Percentiles rank a stretch among this genome's conserved stretches.
These are phyloP conservation scores for Phlyctochytrium arcticum DNA, from an alignment of 192 early-diverging fungal species.

Conservation along the genomic window DNA sequence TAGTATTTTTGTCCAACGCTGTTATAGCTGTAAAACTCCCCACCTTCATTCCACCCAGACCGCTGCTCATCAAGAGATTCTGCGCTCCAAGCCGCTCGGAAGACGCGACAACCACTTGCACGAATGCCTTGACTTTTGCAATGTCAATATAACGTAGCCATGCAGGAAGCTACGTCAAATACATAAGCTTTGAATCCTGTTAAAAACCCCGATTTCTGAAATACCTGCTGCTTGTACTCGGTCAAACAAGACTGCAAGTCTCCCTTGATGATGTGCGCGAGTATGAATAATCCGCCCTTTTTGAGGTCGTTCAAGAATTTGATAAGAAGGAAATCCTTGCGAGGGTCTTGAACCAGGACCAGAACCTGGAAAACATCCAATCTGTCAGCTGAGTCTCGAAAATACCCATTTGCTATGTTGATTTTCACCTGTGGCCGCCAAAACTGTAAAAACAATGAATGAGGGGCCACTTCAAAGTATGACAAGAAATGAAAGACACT, in stretches of 20 bases:
- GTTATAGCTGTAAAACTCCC: no score
- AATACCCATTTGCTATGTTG: no score
- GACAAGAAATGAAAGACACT: background rate
- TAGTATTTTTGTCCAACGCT: no score
- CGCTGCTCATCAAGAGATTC: constrained; percentile 6
- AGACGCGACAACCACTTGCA: constrained; percentile 9
- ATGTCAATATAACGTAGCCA: constrained; percentile 21
- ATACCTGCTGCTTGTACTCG: constrained; percentile 15
- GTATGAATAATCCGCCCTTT: constrained; percentile 15
- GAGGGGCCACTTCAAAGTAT: background rate
- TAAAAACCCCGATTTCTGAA: background rate
- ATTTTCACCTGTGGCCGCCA: constrained; percentile 15
- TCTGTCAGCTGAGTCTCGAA: no score
- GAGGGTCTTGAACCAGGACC: constrained; percentile 23
- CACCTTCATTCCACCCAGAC: constrained; percentile 20
- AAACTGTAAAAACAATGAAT: background rate
- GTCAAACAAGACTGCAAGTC: constrained; percentile 3
- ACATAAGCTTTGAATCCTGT: background rate
- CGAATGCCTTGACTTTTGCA: constrained; percentile 21
- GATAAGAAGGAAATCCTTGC: constrained; percentile 8
- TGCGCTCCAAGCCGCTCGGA: constrained; percentile 17
- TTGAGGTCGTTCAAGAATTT: constrained; percentile 16
- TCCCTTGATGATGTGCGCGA: constrained; percentile 10
- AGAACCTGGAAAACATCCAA: constrained; percentile 2
- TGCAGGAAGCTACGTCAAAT: background rate